These are phyloP conservation scores for Magnolia kwangsiensis DNA, from an alignment of 164 flowering plant species.

Conservation along the genomic window DNA sequence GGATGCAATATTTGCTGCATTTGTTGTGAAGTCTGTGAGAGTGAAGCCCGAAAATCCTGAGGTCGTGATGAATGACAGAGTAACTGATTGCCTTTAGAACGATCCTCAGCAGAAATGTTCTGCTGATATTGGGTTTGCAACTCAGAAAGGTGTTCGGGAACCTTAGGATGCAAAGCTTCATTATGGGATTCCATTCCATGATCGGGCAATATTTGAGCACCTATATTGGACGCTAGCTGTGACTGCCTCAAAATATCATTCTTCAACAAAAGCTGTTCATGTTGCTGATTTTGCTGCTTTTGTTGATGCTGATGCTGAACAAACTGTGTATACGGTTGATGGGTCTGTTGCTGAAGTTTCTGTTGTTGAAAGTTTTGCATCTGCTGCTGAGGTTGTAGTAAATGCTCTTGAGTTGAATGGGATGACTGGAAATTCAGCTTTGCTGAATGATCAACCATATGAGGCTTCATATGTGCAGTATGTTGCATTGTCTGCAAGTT, in stretches of 20 bases:
- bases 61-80: constrained; percentile 35
- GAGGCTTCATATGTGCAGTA: constrained; percentile 40
- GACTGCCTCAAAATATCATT: constrained; percentile 50
- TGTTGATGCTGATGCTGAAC: constrained; percentile 45
- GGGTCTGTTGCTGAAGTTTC: constrained; percentile 47
- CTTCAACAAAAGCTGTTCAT: constrained; percentile 42
- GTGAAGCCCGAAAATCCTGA: constrained; percentile 35
- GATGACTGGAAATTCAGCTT: constrained; percentile 52
- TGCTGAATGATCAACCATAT: constrained; percentile 42
- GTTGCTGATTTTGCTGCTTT: constrained; percentile 52
- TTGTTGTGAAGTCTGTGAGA: constrained; percentile 46
- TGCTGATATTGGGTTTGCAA: constrained; percentile 60
- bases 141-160: constrained; percentile 53
- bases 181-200: constrained; percentile 41
- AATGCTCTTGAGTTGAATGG: constrained; percentile 33
- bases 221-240: constrained; percentile 46
- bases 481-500: constrained; percentile 46
- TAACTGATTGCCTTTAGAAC: constrained; percentile 32
- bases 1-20: constrained; percentile 54
- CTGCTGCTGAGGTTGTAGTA: constrained; percentile 49
- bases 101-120: constrained; percentile 36
- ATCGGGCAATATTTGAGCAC: constrained; percentile 49
- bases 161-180: constrained; percentile 46
- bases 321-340: constrained; percentile 51
- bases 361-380: constrained; percentile 32